Percentiles rank a stretch among this genome's conserved stretches.
phyloP scores from a whole-genome alignment of 257 asterid genomes.

The Lavandula angustifolia region DNA sequence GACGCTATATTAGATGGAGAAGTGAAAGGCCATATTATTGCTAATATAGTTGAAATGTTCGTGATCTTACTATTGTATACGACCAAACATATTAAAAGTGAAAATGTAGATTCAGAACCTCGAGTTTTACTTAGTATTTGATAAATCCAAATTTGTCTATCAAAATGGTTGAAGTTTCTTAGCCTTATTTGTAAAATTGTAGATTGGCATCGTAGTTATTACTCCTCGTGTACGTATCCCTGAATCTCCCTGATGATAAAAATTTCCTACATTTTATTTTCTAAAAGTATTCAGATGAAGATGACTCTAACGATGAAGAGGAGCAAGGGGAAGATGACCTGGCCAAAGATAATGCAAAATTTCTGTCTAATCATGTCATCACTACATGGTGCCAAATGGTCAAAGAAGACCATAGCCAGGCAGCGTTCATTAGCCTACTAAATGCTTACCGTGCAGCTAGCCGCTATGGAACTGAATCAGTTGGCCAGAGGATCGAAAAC shows the following conservation, averaged over 20 bases:
- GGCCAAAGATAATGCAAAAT: slow-evolving; percentile 42
- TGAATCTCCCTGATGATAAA: slow-evolving; percentile 11
- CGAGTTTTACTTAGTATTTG: neutral
- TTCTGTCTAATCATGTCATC: slow-evolving; percentile 50
- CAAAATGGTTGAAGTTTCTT: slow-evolving; percentile 22
- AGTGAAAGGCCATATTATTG: neutral
- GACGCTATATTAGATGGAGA: slow-evolving; percentile 12
- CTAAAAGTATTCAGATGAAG: slow-evolving; percentile 77
- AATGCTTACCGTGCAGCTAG: slow-evolving; percentile 95
- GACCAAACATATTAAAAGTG: slow-evolving; percentile 16
- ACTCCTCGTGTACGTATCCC: neutral
- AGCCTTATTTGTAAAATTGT: slow-evolving; percentile 9
- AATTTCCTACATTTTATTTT: slow-evolving; percentile 16
- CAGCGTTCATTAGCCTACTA: slow-evolving; percentile 63
- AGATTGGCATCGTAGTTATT: neutral
- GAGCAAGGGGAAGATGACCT: slow-evolving; percentile 48
- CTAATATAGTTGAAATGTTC: neutral
- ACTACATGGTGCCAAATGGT: slow-evolving; percentile 62
- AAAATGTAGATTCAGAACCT: slow-evolving; percentile 27
- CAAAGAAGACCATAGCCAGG: slow-evolving; percentile 51
- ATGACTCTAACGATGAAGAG: slow-evolving; percentile 49
- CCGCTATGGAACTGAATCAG: slow-evolving; percentile 78
- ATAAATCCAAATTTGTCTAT: neutral
- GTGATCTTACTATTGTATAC: slow-evolving; percentile 1
- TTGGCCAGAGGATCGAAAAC: slow-evolving; percentile 53